Evolutionary conservation across 2,329 filamentous ascomycete genomes (phyloP).

Genomic region (Claviceps quebecensis): DNA sequence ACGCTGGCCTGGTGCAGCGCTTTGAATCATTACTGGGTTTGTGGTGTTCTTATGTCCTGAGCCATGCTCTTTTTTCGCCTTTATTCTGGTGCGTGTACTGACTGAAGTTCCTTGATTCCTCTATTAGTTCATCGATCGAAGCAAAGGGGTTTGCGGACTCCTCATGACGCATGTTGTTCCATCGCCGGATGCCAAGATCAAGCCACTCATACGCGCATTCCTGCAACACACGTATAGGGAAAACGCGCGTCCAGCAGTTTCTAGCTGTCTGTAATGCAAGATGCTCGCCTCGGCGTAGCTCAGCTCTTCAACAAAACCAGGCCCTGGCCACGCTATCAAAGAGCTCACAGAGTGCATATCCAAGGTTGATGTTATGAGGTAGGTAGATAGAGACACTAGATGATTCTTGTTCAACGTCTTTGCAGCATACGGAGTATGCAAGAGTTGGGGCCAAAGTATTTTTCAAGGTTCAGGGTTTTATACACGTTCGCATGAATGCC

Average conservation of each 20-base stretch:
- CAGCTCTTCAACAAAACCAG: no score
- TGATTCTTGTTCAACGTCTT: no score
- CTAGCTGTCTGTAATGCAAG: neutral
- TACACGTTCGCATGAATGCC: no score
- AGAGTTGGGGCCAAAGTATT: no score
- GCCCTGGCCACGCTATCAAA: no score
- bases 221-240: neutral
- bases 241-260: neutral
- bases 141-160: neutral
- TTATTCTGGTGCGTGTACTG: neutral
- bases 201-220: neutral
- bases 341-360: no score
- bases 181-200: neutral
- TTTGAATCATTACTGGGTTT: neutral
- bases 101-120: neutral
- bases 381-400: no score
- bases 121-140: neutral
- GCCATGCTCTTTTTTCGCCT: neutral
- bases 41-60: neutral
- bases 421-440: no score
- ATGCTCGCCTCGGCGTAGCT: no score
- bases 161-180: neutral
- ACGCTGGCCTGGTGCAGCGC: neutral
- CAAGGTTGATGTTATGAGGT: no score
- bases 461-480: no score